phyloP scores from a whole-genome alignment of 257 asterid genomes.

The Jaltomata sinuosa region DNA sequence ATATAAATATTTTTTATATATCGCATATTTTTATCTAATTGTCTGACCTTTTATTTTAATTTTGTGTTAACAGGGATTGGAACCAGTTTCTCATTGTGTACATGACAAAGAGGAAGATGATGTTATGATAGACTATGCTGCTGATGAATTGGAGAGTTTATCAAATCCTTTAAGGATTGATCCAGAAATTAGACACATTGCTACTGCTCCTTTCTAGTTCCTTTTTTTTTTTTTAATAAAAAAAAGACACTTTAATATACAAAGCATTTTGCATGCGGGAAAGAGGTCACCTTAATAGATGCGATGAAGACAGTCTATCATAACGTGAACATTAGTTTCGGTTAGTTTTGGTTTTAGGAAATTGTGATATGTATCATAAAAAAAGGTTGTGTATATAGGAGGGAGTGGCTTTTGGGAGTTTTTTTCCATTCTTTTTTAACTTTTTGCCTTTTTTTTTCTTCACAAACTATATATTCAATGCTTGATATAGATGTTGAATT shows the following conservation, averaged over 20 bases:
- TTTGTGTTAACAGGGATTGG: slow-evolving; percentile 23
- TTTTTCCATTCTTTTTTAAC: not conserved
- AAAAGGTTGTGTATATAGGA: not conserved
- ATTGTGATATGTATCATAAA: not conserved
- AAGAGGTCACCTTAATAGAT: not conserved
- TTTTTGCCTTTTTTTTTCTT: not conserved
- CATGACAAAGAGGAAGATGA: not conserved
- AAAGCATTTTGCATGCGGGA: not conserved
- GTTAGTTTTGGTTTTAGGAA: not conserved
- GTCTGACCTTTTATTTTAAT: not conserved
- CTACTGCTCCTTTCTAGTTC: slow-evolving; percentile 37
- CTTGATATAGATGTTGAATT: not conserved
- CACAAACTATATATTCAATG: not conserved
- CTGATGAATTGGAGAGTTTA: not conserved
- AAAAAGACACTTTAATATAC: rapidly evolving
- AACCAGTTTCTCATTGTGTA: slow-evolving; percentile 26
- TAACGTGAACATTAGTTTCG: no score
- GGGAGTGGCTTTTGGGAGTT: not conserved
- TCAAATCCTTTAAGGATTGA: not conserved
- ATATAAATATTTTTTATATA: not conserved
- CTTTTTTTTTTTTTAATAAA: not conserved
- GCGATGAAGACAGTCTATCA: not conserved
- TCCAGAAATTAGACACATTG: slow-evolving; percentile 15
- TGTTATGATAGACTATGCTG: not conserved
- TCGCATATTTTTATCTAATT: not conserved